Evolutionary conservation across 257 asterid genomes (phyloP), one percentile per base, ranked within the genome.

Genomic region (Primulina tabacum): DNA sequence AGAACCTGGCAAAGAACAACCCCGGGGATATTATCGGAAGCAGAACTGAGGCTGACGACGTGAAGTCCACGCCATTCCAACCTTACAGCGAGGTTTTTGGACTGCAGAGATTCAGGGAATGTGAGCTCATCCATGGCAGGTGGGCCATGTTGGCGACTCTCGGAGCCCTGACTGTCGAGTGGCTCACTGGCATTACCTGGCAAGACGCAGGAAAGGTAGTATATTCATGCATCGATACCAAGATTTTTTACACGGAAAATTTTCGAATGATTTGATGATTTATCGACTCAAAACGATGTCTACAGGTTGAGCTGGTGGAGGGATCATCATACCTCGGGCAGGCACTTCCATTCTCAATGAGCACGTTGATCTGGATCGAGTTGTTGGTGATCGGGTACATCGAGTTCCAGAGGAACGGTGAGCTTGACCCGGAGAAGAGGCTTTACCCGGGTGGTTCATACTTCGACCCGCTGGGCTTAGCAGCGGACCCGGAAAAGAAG

Each of bases 101-200:
- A 8, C 74, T 92, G 55, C 96, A 92, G 77, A 80, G 98, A 80
- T 92, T 92, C 77, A 84, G 98, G 64, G 98, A 92, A 59, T 92
- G 98, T 73, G 98, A 92, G 87, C 87, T 92, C 77, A 92, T 92
- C 79, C 98, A 92, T 29, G 98, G 98, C 0, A 79, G 98, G 82
- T 92, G 98, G 98, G 98, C 98, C 34, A 92, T 90, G 98, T 74
- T 92, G 73, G 98, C 96, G 10, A 88, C 96, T 32, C 96, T 92
- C 71, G 98, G 98, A 40, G 90, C 98, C 28, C 60, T 92, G 70
- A 80, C 93, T 33, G 98, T 92, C 12, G 98, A 92, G 74, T 85
- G 96, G 95, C 91, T 92, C 77, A 92, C 97, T 50, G 98, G 98
- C 21, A 79, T 92, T 60, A 92, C 98, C 33, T 92, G 98, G 98